Evolutionary conservation across 73 alveolate genomes (phyloP).

Genomic region (Uronychia binucleata): DNA sequence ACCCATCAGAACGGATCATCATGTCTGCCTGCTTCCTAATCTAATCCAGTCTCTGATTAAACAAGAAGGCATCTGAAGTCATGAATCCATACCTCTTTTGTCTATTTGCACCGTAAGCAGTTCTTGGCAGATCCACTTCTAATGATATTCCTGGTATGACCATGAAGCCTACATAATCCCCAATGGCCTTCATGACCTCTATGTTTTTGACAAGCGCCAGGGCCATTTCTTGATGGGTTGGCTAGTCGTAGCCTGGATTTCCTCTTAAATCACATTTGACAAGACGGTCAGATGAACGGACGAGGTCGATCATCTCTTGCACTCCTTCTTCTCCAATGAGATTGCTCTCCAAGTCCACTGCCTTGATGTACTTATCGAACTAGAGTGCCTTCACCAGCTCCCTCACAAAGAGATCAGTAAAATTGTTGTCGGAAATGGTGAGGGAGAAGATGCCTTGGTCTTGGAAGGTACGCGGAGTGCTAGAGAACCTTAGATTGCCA

Average conservation of each 20-base stretch:
- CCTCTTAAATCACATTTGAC: not conserved
- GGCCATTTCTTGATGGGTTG: not conserved
- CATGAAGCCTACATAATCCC: not conserved
- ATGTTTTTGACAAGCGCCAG: not conserved
- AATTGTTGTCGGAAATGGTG: not conserved
- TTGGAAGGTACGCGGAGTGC: not conserved
- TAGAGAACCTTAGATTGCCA: not conserved
- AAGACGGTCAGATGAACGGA: not conserved
- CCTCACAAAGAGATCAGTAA: not conserved
- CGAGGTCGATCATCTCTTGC: not conserved
- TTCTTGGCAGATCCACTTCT: not conserved
- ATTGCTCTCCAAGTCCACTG: not conserved
- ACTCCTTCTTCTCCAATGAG: not conserved
- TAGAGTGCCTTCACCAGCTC: not conserved
- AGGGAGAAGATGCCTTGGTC: not conserved
- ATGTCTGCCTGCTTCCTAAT: not conserved
- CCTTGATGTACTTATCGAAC: not conserved
- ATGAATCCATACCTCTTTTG: not conserved
- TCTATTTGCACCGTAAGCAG: not conserved
- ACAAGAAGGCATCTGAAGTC: not conserved
- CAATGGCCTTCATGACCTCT: not conserved
- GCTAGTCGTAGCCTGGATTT: not conserved
- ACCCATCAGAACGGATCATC: not conserved
- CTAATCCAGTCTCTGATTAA: not conserved
- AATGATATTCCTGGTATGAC: not conserved